These are phyloP conservation scores for Erodium texanum DNA, from an alignment of 441 rosid species.

Conservation along the genomic window DNA sequence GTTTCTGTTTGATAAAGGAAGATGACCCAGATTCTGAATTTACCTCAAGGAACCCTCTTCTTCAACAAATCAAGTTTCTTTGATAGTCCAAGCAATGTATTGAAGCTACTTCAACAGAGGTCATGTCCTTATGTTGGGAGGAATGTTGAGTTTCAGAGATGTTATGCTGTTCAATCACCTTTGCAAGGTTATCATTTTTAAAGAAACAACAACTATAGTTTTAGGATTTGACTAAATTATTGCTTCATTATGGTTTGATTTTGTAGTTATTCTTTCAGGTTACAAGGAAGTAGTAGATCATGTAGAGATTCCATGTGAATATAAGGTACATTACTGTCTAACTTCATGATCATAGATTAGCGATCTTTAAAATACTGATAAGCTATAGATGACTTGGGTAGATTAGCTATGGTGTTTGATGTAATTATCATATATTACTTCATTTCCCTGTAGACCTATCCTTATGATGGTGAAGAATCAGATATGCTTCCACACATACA, in stretches of 20 bases:
- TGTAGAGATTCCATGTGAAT: constrained; percentile 17
- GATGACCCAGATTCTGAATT: constrained; percentile 29
- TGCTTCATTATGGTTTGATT: constrained; percentile 7
- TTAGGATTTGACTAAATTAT: neutral
- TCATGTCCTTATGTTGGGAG: constrained; percentile 14
- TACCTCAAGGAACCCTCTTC: constrained; percentile 17
- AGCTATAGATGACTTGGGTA: no score
- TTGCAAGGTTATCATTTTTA: constrained; percentile 24
- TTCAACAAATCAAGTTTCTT: constrained; percentile 19
- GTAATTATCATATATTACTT: constrained; percentile 5
- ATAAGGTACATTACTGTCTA: constrained; percentile 21
- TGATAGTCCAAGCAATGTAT: constrained; percentile 9
- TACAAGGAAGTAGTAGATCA: constrained; percentile 17
- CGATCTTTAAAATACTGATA: no score
- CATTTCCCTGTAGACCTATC: constrained; percentile 26
- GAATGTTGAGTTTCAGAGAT: constrained; percentile 9
- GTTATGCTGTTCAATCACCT: constrained; percentile 18
- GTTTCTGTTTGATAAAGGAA: neutral
- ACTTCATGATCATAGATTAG: no score
- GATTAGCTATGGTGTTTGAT: neutral
- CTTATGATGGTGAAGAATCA: constrained; percentile 23
- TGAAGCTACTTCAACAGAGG: constrained; percentile 22
- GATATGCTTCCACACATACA: constrained; percentile 44
- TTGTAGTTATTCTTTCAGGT: constrained; percentile 23
- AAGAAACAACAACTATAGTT: neutral